Evolutionary conservation across 768 basidiomycete genomes (phyloP), one percentile per base, ranked within the genome.

Genomic region (Rhodosporidiobolus odoratus): DNA sequence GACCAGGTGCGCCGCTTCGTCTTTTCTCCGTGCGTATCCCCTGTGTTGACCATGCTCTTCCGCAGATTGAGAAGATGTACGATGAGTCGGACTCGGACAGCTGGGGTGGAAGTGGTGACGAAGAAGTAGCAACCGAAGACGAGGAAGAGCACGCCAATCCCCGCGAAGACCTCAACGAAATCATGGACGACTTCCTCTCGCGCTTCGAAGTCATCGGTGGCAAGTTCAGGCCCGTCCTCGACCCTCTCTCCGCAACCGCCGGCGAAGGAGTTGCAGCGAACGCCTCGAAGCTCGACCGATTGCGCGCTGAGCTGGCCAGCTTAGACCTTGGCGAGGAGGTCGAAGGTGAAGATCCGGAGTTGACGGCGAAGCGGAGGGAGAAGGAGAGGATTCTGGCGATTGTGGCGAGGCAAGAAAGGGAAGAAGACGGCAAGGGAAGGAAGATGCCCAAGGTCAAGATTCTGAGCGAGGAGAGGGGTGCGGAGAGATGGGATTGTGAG

Each of bases 121-220:
- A 81, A 47, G 81, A 82, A 25, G 75, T 76, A 12, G 77, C 77
- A 17, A 71, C 72, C 48, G 48, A 50, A 4, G 76, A 74, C 45
- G 75, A 75, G 61, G 79, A 79, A 66, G 80, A 83, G 16, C 86
- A 89, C 71, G 85, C 91, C 68, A 88, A 90, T 4, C 86, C 89
- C 17, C 86, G 93, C 47, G 89, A 88, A 72, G 95, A 97, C 79
- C 96, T 98, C 79, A 86, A 89, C 47, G 83, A 84, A 4, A 91
- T 97, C 84, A 87, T 99, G 82, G 87, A 94, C 78, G 91, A 96
- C 78, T 99, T 99, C 79, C 82, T 98, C 69, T 86, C 89, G 56
- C 89, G 91, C 75, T 97, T 89, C 77, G 94, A 98, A 77, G 85
- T 96, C 37, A 81, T 91, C 23, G 92, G 93, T 35, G 89, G 92